phyloP scores from a whole-genome alignment of 257 asterid genomes.

The Petunia axillaris region DNA sequence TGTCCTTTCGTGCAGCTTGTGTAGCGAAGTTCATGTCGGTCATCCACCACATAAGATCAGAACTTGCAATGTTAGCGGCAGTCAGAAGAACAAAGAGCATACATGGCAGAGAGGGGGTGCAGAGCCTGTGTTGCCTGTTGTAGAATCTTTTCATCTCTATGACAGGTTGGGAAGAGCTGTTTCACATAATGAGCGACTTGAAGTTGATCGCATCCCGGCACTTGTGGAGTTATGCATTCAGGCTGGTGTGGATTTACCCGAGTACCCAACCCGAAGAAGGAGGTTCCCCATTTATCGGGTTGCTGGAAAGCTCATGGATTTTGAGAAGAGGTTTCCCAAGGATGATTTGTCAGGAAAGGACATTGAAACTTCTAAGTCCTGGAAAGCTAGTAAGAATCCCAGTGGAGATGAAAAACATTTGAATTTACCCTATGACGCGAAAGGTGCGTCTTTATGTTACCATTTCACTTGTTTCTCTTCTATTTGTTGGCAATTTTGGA shows the following conservation, averaged over 20 bases:
- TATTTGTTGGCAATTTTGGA: neutral
- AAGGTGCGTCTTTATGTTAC: constrained; percentile 44
- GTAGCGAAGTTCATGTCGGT: constrained; percentile 77
- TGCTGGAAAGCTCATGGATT: constrained; percentile 68
- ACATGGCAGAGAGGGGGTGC: constrained; percentile 62
- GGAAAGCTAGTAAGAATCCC: constrained; percentile 40
- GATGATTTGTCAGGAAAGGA: constrained; percentile 35
- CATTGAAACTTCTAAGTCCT: constrained; percentile 46
- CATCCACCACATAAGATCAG: constrained; percentile 64
- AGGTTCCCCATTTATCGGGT: constrained; percentile 61
- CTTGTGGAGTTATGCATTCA: constrained; percentile 74
- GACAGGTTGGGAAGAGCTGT: constrained; percentile 76
- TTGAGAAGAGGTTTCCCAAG: constrained; percentile 72
- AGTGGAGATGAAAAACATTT: constrained; percentile 27
- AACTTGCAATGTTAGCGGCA: constrained; percentile 60
- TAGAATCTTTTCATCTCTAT: constrained; percentile 71
- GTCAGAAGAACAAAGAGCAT: constrained; percentile 57
- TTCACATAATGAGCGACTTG: constrained; percentile 66
- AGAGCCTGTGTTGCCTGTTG: constrained; percentile 55
- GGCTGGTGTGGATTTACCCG: constrained; percentile 69
- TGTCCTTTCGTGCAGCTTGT: constrained; percentile 44
- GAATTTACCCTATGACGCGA: constrained; percentile 43
- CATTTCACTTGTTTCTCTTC: neutral
- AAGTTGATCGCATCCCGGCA: constrained; percentile 75
- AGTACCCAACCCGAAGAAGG: constrained; percentile 66